These are phyloP conservation scores for Bipolaris oryzae DNA, from an alignment of 2,329 filamentous ascomycete genomes.

Conservation along the genomic window DNA sequence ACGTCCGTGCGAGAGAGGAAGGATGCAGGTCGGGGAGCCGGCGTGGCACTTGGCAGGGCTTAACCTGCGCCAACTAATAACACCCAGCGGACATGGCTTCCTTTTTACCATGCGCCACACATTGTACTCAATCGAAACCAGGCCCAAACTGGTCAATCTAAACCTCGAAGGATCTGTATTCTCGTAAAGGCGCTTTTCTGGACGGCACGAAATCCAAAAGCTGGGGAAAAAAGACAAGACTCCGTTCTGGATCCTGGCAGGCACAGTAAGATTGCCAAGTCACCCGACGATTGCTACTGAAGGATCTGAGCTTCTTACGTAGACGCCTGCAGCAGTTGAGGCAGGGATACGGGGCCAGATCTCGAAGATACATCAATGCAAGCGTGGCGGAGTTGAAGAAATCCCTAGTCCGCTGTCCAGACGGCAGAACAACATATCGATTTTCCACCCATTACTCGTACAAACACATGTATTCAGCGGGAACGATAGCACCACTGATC, in stretches of 20 bases:
- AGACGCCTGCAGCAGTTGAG: background rate
- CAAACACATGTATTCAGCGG: background rate
- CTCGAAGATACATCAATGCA: background rate
- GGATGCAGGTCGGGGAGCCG: conserved; percentile 8
- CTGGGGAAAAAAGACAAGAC: background rate
- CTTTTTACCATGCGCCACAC: conserved; percentile 2
- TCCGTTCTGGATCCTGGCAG: background rate
- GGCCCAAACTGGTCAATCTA: background rate
- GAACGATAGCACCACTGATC: background rate
- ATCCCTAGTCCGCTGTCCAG: background rate
- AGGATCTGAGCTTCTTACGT: background rate
- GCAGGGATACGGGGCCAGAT: background rate
- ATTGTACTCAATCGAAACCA: background rate
- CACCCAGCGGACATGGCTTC: background rate
- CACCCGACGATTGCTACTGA: background rate
- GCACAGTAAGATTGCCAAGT: background rate
- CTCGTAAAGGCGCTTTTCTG: background rate
- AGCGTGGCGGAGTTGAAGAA: background rate
- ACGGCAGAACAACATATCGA: background rate
- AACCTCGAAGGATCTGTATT: conserved; percentile 6
- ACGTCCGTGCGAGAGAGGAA: background rate
- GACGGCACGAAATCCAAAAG: background rate
- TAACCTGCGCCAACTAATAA: conserved; percentile 11
- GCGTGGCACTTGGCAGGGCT: background rate
- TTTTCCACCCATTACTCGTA: conserved; percentile 2